phyloP scores from a whole-genome alignment of 2,329 filamentous ascomycete genomes.

The Colletotrichum spaethianum region DNA sequence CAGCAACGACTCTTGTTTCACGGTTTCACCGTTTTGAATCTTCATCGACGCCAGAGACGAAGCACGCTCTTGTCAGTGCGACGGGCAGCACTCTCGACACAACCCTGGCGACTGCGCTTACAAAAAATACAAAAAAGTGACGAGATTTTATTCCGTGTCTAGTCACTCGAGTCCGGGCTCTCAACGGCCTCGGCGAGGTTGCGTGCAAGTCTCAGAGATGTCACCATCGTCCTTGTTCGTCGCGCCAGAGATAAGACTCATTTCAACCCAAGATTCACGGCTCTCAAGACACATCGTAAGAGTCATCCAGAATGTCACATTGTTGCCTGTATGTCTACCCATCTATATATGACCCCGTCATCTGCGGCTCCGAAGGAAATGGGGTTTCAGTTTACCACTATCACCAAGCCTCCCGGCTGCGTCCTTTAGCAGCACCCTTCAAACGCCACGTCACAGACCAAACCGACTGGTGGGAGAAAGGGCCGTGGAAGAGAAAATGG shows the following conservation, averaged over 20 bases:
- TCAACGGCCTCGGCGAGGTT: background rate
- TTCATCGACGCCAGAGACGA: background rate
- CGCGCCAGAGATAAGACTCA: background rate
- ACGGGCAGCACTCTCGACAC: background rate
- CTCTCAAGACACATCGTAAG: background rate
- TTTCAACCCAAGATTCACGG: background rate
- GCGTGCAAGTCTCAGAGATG: background rate
- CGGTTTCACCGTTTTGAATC: background rate
- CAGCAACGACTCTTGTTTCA: background rate
- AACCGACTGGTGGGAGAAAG: background rate
- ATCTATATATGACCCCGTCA: background rate
- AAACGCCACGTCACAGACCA: background rate
- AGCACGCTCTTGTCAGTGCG: background rate
- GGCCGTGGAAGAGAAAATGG: background rate
- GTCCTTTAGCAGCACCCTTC: too few species aligned
- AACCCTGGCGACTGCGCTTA: background rate
- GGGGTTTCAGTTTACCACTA: background rate
- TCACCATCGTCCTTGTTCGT: background rate
- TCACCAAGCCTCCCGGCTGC: background rate
- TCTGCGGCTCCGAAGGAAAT: background rate
- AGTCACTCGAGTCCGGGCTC: background rate
- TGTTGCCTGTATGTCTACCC: background rate
- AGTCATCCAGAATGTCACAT: slow-evolving; percentile 4
- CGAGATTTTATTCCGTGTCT: background rate
- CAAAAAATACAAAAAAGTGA: background rate